Conservation (phyloP, 768 basidiomycete species). For the Trametes maxima region DNA sequence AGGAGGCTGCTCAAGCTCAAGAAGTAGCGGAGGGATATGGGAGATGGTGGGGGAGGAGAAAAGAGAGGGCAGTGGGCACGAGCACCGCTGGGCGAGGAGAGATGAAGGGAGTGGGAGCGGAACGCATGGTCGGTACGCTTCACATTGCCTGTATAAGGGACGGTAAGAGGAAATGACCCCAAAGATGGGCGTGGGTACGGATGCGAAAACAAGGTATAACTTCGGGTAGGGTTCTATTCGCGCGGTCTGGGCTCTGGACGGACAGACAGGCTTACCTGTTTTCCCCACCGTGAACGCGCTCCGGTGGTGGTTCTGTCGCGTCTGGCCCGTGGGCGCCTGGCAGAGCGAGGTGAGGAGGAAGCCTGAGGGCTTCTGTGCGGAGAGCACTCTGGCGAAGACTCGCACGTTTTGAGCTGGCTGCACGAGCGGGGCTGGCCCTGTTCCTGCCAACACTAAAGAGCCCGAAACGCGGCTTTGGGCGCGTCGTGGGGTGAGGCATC, state of each 20-base stretch:
- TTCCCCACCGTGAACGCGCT: neutral
- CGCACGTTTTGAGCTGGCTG: constrained; percentile 16
- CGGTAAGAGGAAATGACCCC: neutral
- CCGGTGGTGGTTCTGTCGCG: neutral
- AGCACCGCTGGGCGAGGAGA: neutral
- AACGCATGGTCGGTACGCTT: constrained; percentile 11
- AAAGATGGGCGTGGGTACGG: neutral
- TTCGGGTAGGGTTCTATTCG: neutral
- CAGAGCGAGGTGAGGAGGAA: neutral
- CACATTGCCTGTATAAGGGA: neutral
- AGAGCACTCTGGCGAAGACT: constrained; percentile 5
- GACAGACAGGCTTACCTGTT: neutral
- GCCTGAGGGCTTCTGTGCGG: constrained; percentile 9
- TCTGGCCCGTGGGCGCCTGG: neutral
- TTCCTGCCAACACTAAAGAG: constrained; percentile 17
- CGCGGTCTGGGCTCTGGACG: neutral
- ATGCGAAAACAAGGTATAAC: neutral
- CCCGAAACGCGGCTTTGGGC: constrained; percentile 9
- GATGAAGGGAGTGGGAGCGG: constrained; percentile 8
- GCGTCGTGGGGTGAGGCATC: neutral
- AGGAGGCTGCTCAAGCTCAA: neutral
- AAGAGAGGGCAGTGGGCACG: neutral
- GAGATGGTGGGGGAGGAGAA: neutral
- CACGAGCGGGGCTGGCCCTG: constrained; percentile 18
- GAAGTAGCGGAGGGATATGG: constrained; percentile 3